These are phyloP conservation scores for Eimeria falciformis DNA, from an alignment of 169 alveolate species.

Conservation along the genomic window DNA sequence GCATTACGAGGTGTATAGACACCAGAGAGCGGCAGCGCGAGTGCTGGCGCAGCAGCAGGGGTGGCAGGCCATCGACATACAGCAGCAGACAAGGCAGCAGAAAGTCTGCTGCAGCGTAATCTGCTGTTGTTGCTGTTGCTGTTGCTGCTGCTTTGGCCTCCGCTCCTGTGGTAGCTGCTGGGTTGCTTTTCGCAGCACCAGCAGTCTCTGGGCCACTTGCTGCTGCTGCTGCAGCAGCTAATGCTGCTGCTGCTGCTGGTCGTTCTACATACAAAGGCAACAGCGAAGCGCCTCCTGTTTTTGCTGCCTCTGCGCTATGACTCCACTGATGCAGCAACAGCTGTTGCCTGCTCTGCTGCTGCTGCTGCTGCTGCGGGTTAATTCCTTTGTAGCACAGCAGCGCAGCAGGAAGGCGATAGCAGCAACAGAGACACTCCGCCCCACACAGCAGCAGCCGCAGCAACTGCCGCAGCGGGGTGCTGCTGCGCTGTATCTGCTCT, in stretches of 20 bases:
- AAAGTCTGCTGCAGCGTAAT: slow-evolving; percentile 19
- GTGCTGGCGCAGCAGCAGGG: slow-evolving; percentile 72
- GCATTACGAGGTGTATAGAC: slow-evolving; percentile 46
- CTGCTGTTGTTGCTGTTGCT: neutral
- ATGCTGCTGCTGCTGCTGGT: neutral
- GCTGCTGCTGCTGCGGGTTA: slow-evolving; percentile 50
- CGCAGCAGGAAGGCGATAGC: slow-evolving; percentile 64
- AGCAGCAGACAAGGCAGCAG: slow-evolving; percentile 63
- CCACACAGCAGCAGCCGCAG: slow-evolving; percentile 70
- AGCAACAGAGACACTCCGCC: slow-evolving; percentile 56
- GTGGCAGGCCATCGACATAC: slow-evolving; percentile 59
- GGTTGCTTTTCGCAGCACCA: neutral
- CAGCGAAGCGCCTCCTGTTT: slow-evolving; percentile 29
- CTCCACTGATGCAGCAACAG: slow-evolving; percentile 48
- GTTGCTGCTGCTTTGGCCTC: slow-evolving; percentile 42
- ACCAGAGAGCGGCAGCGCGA: slow-evolving; percentile 58
- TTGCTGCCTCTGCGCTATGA: slow-evolving; percentile 37
- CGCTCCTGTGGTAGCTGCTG: neutral
- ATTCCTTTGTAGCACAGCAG: slow-evolving; percentile 49
- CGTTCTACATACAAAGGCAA: slow-evolving; percentile 5
- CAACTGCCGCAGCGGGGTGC: slow-evolving; percentile 50
- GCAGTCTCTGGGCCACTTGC: neutral
- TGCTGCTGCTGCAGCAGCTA: slow-evolving; percentile 10
- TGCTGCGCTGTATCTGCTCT: slow-evolving; percentile 44
- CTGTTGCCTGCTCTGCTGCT: slow-evolving; percentile 41